A percentile compares a stretch with the other conserved stretches of the same genome.
Evolutionary conservation across 2,329 filamentous ascomycete genomes (phyloP).

Genomic region (Botrytis pseudocinerea): DNA sequence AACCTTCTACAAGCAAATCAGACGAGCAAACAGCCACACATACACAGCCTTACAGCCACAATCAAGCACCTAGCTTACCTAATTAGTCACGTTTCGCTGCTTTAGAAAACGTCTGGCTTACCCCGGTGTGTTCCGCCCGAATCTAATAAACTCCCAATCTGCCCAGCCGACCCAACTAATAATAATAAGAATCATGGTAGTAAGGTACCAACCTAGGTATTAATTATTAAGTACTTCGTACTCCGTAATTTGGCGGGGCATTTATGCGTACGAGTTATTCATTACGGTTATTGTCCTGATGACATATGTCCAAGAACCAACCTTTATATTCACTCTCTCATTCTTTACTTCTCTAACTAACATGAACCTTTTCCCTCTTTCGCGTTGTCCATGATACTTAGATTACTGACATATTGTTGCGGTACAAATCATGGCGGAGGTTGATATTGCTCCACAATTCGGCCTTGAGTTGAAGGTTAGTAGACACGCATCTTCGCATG

Average conservation of each 20-base stretch:
- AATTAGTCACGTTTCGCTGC: neutral
- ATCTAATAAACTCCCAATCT: neutral
- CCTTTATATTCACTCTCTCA: slow-evolving; percentile 8
- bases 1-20: neutral
- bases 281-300: slow-evolving; percentile 18
- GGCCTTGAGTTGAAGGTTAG: slow-evolving; percentile 89
- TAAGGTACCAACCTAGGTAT: neutral
- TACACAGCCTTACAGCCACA: neutral
- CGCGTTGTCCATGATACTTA: slow-evolving; percentile 31
- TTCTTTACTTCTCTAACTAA: slow-evolving; percentile 21
- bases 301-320: slow-evolving; percentile 11
- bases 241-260: slow-evolving; percentile 22
- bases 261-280: slow-evolving; percentile 20
- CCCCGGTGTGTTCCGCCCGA: neutral
- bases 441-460: slow-evolving; percentile 82
- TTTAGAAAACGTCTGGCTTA: slow-evolving; percentile 8
- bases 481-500: slow-evolving; percentile 30
- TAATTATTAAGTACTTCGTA: neutral
- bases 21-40: neutral
- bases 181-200: neutral
- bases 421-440: slow-evolving; percentile 66
- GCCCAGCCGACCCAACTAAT: slow-evolving; percentile 10
- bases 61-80: neutral
- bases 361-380: slow-evolving; percentile 27
- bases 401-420: slow-evolving; percentile 16